Evolutionary conservation across 305 asterid genomes (phyloP), one percentile per base, ranked within the genome.

Genomic region (Coffea humblotiana): DNA sequence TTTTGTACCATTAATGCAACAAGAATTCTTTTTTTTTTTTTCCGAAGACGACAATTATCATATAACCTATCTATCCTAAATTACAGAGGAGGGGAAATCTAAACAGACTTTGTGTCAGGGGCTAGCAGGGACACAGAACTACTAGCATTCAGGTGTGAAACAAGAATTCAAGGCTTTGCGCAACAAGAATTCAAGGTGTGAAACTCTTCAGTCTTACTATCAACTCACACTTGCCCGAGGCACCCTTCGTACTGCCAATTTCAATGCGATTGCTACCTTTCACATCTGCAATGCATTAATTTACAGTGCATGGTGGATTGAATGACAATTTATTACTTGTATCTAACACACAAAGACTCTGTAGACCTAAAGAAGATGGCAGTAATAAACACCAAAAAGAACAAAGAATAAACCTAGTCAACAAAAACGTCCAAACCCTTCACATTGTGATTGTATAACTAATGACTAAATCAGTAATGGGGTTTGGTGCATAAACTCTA

Each of bases 341-440:
- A 13, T 64, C 69, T 12, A 64, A 64, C 66, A 1, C 65, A 7
- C 11, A 56, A 8, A 61, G 14, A 23, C 8, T n/a, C 32, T 7
- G 8, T 14, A 25, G 66, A 8, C 66, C 3, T 29, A 60, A 60
- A 47, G 0, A 0, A n/a, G 19, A 8, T 29, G 32, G 32, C 1
- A 35, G 10, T 47, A 47, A 2, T 11, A 48, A n/a, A 71, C 16
- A 15, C 2, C n/a, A 40, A 45, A 63, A 65, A 0, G 0, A 27
- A 16, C 49, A 18, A 64, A 37, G 35, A 47, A 40, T 54, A 37
- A 70, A 27, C 29, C 15, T 19, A 8, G 83, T 83, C 83, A 83
- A 78, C 70, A 60, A 78, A 60, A 83, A 29, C 68, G 48, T 54
- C 78, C 80, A 69, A 75, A 75, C 64, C 32, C 68, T 40, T 75